A percentile compares a stretch with the other conserved stretches of the same genome.
Evolutionary conservation across 2,329 filamentous ascomycete species (phyloP).

Genomic region (Aspergillus oerlinghausenensis): DNA sequence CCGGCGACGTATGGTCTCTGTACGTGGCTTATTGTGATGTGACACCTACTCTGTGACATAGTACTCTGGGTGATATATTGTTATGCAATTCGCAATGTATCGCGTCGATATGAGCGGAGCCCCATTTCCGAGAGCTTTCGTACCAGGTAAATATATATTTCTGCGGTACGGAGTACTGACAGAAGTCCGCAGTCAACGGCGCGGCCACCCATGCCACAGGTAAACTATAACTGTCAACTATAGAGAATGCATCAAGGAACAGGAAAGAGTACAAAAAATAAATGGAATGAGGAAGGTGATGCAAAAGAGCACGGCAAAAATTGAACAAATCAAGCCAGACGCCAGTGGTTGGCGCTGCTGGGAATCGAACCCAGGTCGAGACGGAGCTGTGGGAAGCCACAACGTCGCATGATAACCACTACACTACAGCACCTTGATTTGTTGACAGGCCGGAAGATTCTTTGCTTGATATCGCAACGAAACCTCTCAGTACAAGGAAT

Average conservation of each 20-base stretch:
- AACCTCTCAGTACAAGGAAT: too few species aligned
- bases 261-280: not conserved
- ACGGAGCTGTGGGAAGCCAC: conserved; percentile 16
- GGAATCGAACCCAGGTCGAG: conserved; percentile 22
- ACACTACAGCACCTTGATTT: conserved; percentile 23
- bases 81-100: not conserved
- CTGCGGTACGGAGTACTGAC: not conserved
- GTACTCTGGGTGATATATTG: too few species aligned
- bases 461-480: too few species aligned
- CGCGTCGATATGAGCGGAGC: not conserved
- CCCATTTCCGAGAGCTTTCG: not conserved
- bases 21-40: too few species aligned
- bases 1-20: not conserved
- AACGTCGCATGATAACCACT: conserved; percentile 21
- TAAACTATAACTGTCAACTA: too few species aligned
- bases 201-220: not conserved
- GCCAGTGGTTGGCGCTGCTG: conserved; percentile 16
- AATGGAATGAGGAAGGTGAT: not conserved
- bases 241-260: not conserved
- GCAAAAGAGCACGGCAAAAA: not conserved
- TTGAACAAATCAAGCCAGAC: conserved; percentile 12
- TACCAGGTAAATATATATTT: not conserved
- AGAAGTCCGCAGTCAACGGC: conserved; percentile 6
- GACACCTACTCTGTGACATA: too few species aligned
- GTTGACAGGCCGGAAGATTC: not conserved